These are phyloP conservation scores for Tylopilus plumbeoviolaceoides DNA, from an alignment of 768 basidiomycete species.

Conservation along the genomic window DNA sequence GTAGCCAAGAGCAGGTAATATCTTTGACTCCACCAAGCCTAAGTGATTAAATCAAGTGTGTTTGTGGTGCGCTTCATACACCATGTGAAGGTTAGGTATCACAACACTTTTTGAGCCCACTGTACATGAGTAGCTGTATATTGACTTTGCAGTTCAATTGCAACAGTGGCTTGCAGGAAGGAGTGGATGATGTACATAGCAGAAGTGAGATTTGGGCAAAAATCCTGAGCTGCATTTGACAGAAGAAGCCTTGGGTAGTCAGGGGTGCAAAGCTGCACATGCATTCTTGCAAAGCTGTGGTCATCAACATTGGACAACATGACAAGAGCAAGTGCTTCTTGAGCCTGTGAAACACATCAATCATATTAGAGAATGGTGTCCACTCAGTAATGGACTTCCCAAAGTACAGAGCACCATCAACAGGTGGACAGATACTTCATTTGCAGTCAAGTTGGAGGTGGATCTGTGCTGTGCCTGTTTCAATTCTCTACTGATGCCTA, in stretches of 20 bases:
- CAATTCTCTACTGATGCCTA: slow-evolving; percentile 20
- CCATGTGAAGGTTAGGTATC: too few relatives aligned
- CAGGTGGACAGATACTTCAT: background rate
- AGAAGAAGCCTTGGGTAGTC: slow-evolving; percentile 7
- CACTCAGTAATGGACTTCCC: slow-evolving; percentile 58
- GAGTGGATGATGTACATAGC: too few relatives aligned
- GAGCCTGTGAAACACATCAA: slow-evolving; percentile 53
- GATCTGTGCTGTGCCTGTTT: slow-evolving; percentile 20
- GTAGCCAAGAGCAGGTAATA: too few relatives aligned
- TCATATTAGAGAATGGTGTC: slow-evolving; percentile 65
- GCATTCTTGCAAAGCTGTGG: slow-evolving; percentile 57
- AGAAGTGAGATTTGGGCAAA: too few relatives aligned
- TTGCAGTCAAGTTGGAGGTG: background rate
- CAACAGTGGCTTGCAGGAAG: too few relatives aligned
- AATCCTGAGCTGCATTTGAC: too few relatives aligned
- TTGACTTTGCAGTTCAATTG: too few relatives aligned
- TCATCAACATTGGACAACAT: slow-evolving; percentile 77
- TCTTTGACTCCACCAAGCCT: too few relatives aligned
- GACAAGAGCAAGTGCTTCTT: slow-evolving; percentile 58
- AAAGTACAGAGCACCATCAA: slow-evolving; percentile 42
- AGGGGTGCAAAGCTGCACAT: slow-evolving; percentile 39
- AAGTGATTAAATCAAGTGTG: too few relatives aligned
- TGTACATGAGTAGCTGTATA: too few relatives aligned
- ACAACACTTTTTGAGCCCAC: too few relatives aligned
- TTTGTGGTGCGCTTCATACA: too few relatives aligned